Base-by-base conservation (phyloP, 1,284 basidiomycete genomes). In the Cryptococcus sp. region DNA sequence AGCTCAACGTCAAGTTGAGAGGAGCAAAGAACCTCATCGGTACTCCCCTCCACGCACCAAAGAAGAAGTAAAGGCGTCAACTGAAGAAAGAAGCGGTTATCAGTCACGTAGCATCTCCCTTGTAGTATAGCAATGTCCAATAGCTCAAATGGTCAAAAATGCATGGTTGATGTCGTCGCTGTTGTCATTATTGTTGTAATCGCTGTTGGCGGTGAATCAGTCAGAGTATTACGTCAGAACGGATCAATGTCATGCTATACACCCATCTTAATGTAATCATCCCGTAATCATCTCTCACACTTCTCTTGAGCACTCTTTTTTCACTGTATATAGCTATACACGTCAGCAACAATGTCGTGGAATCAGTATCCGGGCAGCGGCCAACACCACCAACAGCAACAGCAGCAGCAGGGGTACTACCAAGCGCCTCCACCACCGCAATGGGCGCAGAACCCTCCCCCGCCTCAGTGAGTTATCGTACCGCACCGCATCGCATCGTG, bases 1-100 rank as follows among this genome's bases (percentile, higher is more conserved):
- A 83, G 45, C 83, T 99, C 65, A 89, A 87, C 54, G 89, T 99
- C 70, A 99, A 98, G 80, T 85, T 99, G 59, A 86, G 95, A 70
- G 94, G 93, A 85, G 78, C 76, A 13, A 62, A 77, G 55, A 65
- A 65, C 52, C 45, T 67, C 46, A 79, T 80, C 48, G 78, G 78
- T 40, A 72, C 71, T 46, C 77, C 78, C 19, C 68, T 80, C 49
- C 68, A 69, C 54, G 75, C 66, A 46, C 67, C 72, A 17, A 76
- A 76, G 68, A 76, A 76, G 71, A 74, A 78, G 70, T 72, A 66
- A 66, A 59, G 41, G 16, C 11, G 22, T 26, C 20, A 13, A 43
- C 5, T 43, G 20, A 20, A 43, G 45, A 46, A 16, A 46, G 20
- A 46, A 29, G 26, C 26, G 26, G 26, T 29, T 29, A n/a, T 29